Base-by-base conservation (phyloP, 148 eudicot species). In the Chenopodium quinoa region DNA sequence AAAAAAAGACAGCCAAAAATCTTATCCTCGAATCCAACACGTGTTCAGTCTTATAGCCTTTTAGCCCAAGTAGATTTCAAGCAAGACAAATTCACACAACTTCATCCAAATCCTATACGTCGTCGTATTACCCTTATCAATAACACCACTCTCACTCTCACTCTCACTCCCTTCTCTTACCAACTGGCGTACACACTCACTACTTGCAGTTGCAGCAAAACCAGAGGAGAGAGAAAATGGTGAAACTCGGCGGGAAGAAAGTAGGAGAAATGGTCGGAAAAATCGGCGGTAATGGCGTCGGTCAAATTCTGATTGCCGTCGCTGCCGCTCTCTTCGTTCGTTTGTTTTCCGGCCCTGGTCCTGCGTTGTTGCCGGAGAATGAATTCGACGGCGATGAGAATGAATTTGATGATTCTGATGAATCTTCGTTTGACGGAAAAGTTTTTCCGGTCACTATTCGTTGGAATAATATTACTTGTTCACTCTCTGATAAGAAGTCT, bases 311-410 rank as follows among this genome's bases (percentile, higher is more conserved):
- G 81, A 88, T 88, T 11, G 97, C 97, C 27, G 88, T 91, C 47
- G 97, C 93, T 63, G 98, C 91, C 47, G 92, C 98, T 1, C 81
- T 93, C 34, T 82, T 96, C 82, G 90, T 96, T 81, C 98, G 95
- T 25, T 68, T 96, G 31, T 64, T 93, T 73, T 87, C 97, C 32
- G 90, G 84, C 52, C 92, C 98, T 0, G 95, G 93, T 4, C 97
- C 93, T 19, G 91, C 85, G 31, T 40, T 88, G 23, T 65, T 73
- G 73, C 88, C 90, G 67, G 94, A 87, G 16, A 58, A 86, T 9
- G 83, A 81, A n/a, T 62, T 65, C 0, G 84, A 84, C 78, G 88
- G 84, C 0, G 80, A 78, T 0, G 62, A 69, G 23, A 82, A 74
- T 27, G 88, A 40, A 13, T 75, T 40, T 19, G 86, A 76, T 19